These are phyloP conservation scores for Daldinia concentrica DNA, from an alignment of 495 filamentous ascomycete genomes.

Conservation along the genomic window DNA sequence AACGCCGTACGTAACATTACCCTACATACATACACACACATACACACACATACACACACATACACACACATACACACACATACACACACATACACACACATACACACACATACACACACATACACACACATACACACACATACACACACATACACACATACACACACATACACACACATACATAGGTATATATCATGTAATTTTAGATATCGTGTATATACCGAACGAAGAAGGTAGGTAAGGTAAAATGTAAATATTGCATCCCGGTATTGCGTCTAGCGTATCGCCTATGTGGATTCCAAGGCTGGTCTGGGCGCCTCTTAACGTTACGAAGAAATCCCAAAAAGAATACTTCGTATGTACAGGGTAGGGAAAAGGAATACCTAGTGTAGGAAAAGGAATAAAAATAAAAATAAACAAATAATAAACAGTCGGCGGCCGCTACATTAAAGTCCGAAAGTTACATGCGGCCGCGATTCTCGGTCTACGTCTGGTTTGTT, in stretches of 20 bases:
- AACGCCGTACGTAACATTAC: not conserved
- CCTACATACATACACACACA: not conserved
- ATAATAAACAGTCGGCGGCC: constrained; percentile 22
- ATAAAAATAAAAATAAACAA: constrained; percentile 13
- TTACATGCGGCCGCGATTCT: constrained; percentile 27
- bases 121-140: not conserved
- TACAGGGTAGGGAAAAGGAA: not conserved
- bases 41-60: not conserved
- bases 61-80: not conserved
- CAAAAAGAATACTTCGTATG: not conserved
- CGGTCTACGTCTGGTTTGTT: constrained; percentile 6
- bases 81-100: not conserved
- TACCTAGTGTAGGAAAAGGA: too few species aligned
- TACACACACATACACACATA: not conserved
- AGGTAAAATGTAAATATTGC: constrained; percentile 24
- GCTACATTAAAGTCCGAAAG: constrained; percentile 43
- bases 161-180: not conserved
- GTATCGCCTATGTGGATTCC: constrained; percentile 31
- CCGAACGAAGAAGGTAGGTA: constrained; percentile 29
- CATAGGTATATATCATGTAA: constrained; percentile 2
- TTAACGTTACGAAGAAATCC: constrained; percentile 14
- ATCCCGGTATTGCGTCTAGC: constrained; percentile 24
- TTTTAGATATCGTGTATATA: constrained; percentile 21
- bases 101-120: not conserved
- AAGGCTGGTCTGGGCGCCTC: constrained; percentile 30